Percentiles rank a stretch among this genome's conserved stretches.
Conservation (phyloP, 495 filamentous ascomycete species). For the Neurospora sp. region DNA sequence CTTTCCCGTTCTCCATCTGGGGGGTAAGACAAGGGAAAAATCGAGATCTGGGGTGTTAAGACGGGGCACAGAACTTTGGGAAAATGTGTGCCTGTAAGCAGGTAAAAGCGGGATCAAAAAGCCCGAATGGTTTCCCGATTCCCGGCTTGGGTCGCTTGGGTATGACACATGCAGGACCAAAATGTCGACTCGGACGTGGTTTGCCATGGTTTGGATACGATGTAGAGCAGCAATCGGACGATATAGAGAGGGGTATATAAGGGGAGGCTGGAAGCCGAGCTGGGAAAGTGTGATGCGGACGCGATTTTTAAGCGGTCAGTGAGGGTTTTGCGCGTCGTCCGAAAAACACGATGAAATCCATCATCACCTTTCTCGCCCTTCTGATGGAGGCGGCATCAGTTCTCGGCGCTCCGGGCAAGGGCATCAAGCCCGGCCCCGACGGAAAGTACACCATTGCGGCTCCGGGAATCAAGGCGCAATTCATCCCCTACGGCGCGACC, state of each 20-base stretch:
- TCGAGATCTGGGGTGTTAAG: neutral
- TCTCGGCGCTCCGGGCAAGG: conserved; percentile 1
- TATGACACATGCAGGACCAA: neutral
- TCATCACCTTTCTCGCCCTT: conserved; percentile 6
- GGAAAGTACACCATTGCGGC: conserved; percentile 40
- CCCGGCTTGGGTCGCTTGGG: neutral
- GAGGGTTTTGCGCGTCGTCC: neutral
- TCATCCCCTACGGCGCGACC: conserved; percentile 45
- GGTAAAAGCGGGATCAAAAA: neutral
- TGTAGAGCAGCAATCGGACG: neutral
- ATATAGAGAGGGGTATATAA: neutral
- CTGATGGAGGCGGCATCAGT: conserved; percentile 5
- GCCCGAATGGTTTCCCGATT: neutral
- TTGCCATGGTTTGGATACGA: neutral
- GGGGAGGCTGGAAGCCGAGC: neutral
- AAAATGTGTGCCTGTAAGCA: neutral
- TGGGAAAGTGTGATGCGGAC: neutral
- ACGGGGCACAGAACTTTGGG: neutral
- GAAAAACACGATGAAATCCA: conserved; percentile 7
- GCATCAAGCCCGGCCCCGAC: conserved; percentile 21
- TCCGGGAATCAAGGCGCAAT: conserved; percentile 44
- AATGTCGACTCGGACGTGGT: neutral
- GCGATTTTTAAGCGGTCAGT: neutral
- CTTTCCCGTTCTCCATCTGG: neutral
- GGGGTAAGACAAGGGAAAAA: neutral